These are phyloP conservation scores for Thalia dealbata DNA, from an alignment of 176 grass and related monocot species.

Conservation along the genomic window DNA sequence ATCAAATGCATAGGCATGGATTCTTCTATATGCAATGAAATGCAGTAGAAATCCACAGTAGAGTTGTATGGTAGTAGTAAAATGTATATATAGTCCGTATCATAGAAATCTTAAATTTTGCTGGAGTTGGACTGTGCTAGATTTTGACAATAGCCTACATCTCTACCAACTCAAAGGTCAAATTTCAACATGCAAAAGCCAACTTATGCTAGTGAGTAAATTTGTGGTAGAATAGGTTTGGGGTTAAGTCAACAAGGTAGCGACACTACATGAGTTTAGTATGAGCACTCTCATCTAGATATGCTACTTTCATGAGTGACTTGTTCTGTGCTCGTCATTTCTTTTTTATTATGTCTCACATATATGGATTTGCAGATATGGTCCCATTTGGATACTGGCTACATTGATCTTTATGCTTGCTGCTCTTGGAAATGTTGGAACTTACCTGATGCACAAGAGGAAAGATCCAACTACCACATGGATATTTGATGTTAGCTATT, in stretches of 20 bases:
- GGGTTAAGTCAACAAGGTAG: background rate
- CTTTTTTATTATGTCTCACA: slow-evolving; percentile 2
- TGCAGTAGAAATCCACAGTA: too few relatives aligned
- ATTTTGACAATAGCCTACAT: background rate
- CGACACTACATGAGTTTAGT: background rate
- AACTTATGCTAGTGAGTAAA: background rate
- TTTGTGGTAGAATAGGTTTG: background rate
- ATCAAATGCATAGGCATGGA: too few relatives aligned
- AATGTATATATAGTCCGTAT: background rate
- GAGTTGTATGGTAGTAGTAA: too few relatives aligned
- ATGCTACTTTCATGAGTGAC: background rate
- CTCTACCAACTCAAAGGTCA: background rate
- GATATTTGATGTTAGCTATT: slow-evolving; percentile 85
- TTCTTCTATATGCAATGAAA: background rate
- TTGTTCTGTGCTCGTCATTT: background rate
- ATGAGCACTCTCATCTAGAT: background rate
- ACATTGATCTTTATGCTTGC: slow-evolving; percentile 82
- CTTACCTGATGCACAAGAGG: slow-evolving; percentile 69
- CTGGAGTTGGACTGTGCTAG: background rate
- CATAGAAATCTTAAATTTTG: background rate
- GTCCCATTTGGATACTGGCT: slow-evolving; percentile 80
- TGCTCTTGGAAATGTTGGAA: slow-evolving; percentile 70
- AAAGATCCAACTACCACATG: slow-evolving; percentile 40
- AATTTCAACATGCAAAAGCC: background rate
- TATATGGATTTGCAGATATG: slow-evolving; percentile 45